Evolutionary conservation across 208 protist genomes (phyloP), one percentile per base, ranked within the genome.

Genomic region (Blastocrithidia nonstop): DNA sequence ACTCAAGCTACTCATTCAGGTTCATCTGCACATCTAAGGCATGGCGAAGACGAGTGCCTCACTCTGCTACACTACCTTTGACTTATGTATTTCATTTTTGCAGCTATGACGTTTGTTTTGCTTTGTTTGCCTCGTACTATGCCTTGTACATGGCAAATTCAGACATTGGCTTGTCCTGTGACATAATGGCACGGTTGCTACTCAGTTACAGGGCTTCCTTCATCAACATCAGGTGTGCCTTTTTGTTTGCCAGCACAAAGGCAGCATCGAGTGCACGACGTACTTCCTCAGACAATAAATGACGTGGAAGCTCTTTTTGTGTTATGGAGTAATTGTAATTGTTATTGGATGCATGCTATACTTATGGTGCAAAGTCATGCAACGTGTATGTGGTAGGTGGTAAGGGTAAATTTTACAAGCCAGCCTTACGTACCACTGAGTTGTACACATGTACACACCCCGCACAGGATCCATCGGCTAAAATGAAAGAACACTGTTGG

Each of bases 171-270:
- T 51, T 39, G n/a, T n/a, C n/a, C n/a, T n/a, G n/a, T n/a, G n/a
- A n/a, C n/a, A n/a, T n/a, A n/a, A n/a, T 46, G 33, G 33, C 65
- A 43, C 57, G 54, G 44, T 50, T 64, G 57, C 48, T 77, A 61
- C 64, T 80, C 46, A 76, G 71, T 57, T 87, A 68, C 21, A 88
- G 61, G 0, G 71, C 83, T 57, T 92, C 78, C 51, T 72, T 86
- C 54, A 70, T 75, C 38, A 64, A 25, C 44, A 79, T 67, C 39
- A 92, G 51, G 39, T 79, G 63, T 8, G 48, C 45, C 51, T 82
- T 82, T 32, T 69, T 69, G 11, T 43, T 33, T 1, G 66, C 75
- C 13, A 64, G 40, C n/a, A 52, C 39, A 38, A 92, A 66, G 22
- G 48, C 55, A 22, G 57, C 61, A 0, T 48, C 54, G 19, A 91